A percentile compares a stretch with the other conserved stretches of the same genome.
phyloP scores from a whole-genome alignment of 2,329 filamentous ascomycete genomes.

The Mollisia scopiformis region DNA sequence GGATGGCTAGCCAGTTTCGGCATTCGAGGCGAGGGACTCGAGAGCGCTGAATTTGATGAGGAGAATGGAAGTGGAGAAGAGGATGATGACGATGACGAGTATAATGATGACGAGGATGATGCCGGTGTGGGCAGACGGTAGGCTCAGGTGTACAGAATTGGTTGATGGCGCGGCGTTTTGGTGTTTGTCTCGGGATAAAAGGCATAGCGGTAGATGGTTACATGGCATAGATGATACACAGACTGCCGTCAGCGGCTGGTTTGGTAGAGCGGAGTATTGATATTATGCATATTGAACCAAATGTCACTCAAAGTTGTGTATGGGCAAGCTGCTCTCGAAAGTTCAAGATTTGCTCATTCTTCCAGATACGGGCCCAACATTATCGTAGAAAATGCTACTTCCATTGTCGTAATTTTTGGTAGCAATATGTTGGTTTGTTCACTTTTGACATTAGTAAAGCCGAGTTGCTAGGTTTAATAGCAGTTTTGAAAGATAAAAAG shows the following conservation, averaged over 20 bases:
- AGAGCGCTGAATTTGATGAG: slow-evolving; percentile 54
- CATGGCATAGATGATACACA: neutral
- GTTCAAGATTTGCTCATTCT: too few species aligned
- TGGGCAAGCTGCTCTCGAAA: neutral
- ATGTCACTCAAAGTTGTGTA: neutral
- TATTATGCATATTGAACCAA: neutral
- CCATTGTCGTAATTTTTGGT: too few species aligned
- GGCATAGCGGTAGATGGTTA: slow-evolving; percentile 1
- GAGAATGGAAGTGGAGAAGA: slow-evolving; percentile 24
- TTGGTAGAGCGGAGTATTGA: neutral
- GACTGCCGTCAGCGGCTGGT: neutral
- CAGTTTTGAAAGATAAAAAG: too few species aligned
- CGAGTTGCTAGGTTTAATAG: too few species aligned
- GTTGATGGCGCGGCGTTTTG: neutral
- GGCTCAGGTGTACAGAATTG: neutral
- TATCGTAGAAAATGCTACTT: too few species aligned
- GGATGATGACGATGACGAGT: slow-evolving; percentile 1
- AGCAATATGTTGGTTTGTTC: too few species aligned
- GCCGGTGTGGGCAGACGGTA: slow-evolving; percentile 8
- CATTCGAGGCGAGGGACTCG: slow-evolving; percentile 66
- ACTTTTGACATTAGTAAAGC: too few species aligned
- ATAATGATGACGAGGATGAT: slow-evolving; percentile 31
- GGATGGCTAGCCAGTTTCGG: slow-evolving; percentile 82
- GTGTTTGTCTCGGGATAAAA: neutral
- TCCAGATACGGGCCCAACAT: too few species aligned